Conservation (phyloP, 805 yeast genomes). For the Starmerella sp. region DNA sequence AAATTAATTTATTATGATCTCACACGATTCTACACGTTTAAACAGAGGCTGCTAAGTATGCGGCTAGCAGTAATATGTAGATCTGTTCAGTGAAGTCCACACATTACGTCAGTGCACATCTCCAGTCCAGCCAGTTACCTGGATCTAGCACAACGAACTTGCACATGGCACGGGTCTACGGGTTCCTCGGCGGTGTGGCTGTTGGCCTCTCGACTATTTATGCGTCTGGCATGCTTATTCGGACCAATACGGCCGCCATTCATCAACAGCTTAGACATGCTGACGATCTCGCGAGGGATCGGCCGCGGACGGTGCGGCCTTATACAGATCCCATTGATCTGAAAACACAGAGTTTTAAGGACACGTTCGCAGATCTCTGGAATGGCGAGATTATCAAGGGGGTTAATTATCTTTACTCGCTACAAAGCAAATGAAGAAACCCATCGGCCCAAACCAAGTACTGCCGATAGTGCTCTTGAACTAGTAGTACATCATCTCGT, state of each 20-base stretch:
- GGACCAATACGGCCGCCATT: conserved; percentile 37
- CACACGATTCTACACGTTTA: too few species aligned
- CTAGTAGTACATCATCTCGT: too few species aligned
- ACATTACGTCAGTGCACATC: not conserved
- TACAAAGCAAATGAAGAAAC: conserved; percentile 3
- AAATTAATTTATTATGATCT: too few species aligned
- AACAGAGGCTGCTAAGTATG: too few species aligned
- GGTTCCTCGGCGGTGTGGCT: conserved; percentile 51
- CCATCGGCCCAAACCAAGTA: not conserved
- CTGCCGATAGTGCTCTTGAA: too few species aligned
- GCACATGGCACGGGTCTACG: conserved; percentile 42
- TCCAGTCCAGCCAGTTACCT: not conserved
- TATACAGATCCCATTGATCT: conserved; percentile 39
- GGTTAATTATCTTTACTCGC: conserved; percentile 49
- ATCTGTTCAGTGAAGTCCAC: not conserved
- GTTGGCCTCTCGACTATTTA: conserved; percentile 50
- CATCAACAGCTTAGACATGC: conserved; percentile 40
- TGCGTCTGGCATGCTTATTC: conserved; percentile 47
- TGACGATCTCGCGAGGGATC: conserved; percentile 40
- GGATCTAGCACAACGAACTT: not conserved
- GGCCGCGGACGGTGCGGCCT: conserved; percentile 38
- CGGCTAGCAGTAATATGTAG: not conserved
- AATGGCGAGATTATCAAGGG: conserved; percentile 55
- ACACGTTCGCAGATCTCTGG: conserved; percentile 70
- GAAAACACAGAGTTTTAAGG: conserved; percentile 39